These are phyloP conservation scores for Vitis riparia DNA, from an alignment of 164 flowering plant genomes.

Conservation along the genomic window DNA sequence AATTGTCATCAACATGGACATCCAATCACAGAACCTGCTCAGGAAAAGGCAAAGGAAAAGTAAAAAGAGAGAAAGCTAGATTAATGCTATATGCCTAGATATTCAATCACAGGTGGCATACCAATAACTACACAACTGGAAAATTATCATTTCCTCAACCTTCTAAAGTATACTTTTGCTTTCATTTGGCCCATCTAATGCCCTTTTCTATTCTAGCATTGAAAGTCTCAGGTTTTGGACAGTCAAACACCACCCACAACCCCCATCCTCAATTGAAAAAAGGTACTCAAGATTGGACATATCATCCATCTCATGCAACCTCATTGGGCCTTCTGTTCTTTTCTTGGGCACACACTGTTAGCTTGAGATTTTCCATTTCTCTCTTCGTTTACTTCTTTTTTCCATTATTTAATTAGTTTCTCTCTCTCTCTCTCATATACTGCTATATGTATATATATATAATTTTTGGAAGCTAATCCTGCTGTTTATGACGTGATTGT, in stretches of 20 bases:
- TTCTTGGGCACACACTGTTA: background rate
- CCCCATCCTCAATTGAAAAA: no score
- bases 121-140: conserved; percentile 24
- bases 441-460: no score
- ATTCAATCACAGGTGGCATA: conserved; percentile 18
- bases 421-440: no score
- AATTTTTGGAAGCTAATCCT: no score
- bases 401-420: no score
- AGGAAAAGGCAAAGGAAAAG: background rate
- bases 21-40: conserved; percentile 1
- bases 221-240: background rate
- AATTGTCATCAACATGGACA: background rate
- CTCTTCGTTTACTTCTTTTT: background rate
- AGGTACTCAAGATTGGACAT: no score
- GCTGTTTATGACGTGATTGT: no score
- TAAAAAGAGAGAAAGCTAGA: background rate
- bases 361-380: background rate
- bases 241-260: background rate
- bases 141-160: conserved; percentile 21
- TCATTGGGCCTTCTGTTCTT: background rate
- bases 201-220: background rate
- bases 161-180: conserved; percentile 20
- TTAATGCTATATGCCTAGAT: background rate
- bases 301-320: no score
- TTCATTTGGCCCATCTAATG: conserved; percentile 16